These are phyloP conservation scores for Triticum timopheevii DNA, from an alignment of 176 grass and related monocot species.

Conservation along the genomic window DNA sequence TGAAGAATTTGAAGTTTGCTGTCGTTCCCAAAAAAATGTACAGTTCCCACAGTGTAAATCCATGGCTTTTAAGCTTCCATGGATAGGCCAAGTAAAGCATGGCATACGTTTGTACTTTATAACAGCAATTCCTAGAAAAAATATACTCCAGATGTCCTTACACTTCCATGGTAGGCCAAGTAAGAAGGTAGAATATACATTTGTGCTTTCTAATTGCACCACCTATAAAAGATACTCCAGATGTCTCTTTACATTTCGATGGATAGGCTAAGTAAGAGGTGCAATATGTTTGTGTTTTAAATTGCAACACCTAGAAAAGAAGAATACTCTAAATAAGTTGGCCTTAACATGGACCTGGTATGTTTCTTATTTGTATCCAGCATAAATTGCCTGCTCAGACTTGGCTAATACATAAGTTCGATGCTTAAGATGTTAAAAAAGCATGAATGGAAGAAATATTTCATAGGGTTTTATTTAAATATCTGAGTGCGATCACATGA, in stretches of 20 bases:
- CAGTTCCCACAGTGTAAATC: neutral
- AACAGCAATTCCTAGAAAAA: neutral
- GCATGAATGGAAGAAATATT: neutral
- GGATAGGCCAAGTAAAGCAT: neutral
- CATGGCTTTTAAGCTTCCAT: conserved; percentile 1
- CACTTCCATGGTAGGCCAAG: neutral
- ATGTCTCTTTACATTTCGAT: neutral
- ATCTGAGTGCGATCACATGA: neutral
- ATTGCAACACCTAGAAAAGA: neutral
- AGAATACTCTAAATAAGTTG: neutral
- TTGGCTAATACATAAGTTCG: neutral
- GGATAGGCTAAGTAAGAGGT: neutral
- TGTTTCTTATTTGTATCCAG: neutral
- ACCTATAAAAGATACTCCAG: neutral
- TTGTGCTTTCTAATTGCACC: neutral
- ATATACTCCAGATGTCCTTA: neutral
- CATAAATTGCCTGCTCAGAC: neutral
- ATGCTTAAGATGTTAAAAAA: neutral
- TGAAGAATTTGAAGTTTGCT: neutral
- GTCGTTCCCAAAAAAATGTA: neutral
- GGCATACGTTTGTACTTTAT: neutral
- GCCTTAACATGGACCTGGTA: neutral
- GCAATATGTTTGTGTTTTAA: neutral
- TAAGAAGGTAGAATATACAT: neutral
- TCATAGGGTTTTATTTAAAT: neutral